phyloP scores from a whole-genome alignment of 163 green algal genomes.

The Dunaliella salina region DNA sequence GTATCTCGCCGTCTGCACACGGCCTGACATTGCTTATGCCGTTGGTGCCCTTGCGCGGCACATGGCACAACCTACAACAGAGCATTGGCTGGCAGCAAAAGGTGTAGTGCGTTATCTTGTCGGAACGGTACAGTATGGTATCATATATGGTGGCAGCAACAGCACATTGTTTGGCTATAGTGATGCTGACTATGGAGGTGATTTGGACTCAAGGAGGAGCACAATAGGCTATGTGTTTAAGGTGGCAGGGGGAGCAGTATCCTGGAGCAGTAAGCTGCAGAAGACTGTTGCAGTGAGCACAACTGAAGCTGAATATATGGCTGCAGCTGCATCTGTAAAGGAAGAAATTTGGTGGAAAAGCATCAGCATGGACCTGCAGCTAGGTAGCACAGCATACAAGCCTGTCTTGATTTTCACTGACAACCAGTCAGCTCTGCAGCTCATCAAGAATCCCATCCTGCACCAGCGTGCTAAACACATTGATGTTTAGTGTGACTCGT shows the following conservation, averaged over 20 bases:
- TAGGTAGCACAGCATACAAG: too few relatives aligned
- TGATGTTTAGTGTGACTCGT: too few relatives aligned
- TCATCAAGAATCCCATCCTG: too few relatives aligned
- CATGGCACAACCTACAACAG: background rate
- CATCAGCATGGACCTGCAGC: too few relatives aligned
- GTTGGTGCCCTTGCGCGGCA: background rate
- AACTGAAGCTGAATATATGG: background rate
- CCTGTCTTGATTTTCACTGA: too few relatives aligned
- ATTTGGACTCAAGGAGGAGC: constrained; percentile 28
- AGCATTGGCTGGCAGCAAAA: constrained; percentile 18
- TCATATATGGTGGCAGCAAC: constrained; percentile 23
- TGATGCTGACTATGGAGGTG: constrained; percentile 40
- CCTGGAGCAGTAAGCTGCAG: constrained; percentile 37
- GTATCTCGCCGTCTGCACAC: background rate
- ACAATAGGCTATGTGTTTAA: constrained; percentile 46
- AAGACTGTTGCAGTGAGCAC: background rate
- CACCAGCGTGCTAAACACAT: too few relatives aligned
- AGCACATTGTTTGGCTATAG: too few relatives aligned
- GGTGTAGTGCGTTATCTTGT: constrained; percentile 37
- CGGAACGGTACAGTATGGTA: constrained; percentile 19
- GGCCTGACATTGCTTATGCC: background rate
- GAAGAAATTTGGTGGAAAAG: background rate
- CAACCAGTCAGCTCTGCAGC: too few relatives aligned
- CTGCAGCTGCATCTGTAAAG: background rate
- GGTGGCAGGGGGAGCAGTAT: constrained; percentile 27